A percentile compares a stretch with the other conserved stretches of the same genome.
Conservation (phyloP, 2,329 filamentous ascomycete genomes). For the Verticillium longisporum region DNA sequence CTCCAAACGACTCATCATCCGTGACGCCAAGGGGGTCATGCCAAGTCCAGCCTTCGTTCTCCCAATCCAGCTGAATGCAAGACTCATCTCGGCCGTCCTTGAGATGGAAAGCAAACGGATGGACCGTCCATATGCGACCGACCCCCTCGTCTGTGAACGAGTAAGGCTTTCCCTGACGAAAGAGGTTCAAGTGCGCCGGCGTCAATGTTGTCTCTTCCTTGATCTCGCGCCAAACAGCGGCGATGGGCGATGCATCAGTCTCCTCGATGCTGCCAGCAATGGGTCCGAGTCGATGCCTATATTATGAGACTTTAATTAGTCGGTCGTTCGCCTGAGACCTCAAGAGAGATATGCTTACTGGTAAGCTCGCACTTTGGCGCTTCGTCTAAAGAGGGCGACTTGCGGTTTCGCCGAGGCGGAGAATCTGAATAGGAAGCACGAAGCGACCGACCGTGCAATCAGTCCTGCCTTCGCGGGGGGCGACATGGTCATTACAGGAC, state of each 20-base stretch:
- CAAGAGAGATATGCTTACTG: conserved; percentile 31
- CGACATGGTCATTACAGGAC: neutral
- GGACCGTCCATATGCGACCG: conserved; percentile 53
- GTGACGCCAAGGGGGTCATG: conserved; percentile 43
- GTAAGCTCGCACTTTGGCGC: conserved; percentile 53
- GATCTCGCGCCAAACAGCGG: conserved; percentile 56
- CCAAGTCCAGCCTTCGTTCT: conserved; percentile 54
- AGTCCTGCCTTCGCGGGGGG: neutral
- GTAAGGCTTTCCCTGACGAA: conserved; percentile 53
- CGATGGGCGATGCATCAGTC: conserved; percentile 42
- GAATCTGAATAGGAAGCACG: conserved; percentile 43
- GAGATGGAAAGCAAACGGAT: conserved; percentile 55
- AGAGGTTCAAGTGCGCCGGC: conserved; percentile 35
- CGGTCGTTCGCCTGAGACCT: neutral
- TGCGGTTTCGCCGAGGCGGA: conserved; percentile 28
- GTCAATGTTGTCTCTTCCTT: conserved; percentile 54
- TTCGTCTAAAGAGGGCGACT: conserved; percentile 58
- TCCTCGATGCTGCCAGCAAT: conserved; percentile 55
- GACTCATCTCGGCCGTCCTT: conserved; percentile 31
- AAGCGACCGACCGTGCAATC: conserved; percentile 32
- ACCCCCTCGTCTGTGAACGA: conserved; percentile 46
- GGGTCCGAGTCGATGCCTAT: conserved; percentile 50
- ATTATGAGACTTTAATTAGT: neutral
- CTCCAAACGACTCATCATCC: conserved; percentile 36
- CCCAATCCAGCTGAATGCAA: conserved; percentile 52